phyloP scores from a whole-genome alignment of 1,284 basidiomycete species.

The Cutaneotrichosporon spelunceum region DNA sequence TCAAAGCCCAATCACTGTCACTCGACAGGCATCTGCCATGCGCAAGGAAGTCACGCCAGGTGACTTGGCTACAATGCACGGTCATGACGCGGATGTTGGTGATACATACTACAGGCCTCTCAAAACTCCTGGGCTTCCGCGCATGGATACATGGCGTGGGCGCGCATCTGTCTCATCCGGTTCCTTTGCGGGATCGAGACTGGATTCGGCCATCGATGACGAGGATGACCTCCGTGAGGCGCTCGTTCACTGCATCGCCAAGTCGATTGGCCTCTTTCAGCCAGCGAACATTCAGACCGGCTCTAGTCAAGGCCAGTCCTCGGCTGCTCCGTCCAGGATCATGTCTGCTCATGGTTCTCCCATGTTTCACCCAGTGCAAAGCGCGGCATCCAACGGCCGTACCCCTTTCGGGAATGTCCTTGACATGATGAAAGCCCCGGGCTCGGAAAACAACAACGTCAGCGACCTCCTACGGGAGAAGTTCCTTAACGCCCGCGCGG shows the following conservation, averaged over 20 bases:
- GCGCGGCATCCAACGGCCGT: constrained; percentile 53
- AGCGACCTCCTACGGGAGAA: constrained; percentile 53
- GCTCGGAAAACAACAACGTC: constrained; percentile 57
- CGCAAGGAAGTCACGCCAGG: constrained; percentile 54
- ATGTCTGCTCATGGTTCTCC: constrained; percentile 47
- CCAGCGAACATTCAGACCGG: constrained; percentile 55
- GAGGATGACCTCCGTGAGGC: constrained; percentile 78
- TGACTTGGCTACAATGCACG: constrained; percentile 55
- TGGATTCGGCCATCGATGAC: constrained; percentile 27
- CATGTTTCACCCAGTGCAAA: constrained; percentile 36
- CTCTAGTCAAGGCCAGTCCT: constrained; percentile 5
- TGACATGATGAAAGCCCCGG: constrained; percentile 58
- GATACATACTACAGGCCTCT: constrained; percentile 45
- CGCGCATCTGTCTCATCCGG: not conserved
- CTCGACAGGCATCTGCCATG: constrained; percentile 37
- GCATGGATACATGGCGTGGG: constrained; percentile 41
- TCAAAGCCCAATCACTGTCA: constrained; percentile 26
- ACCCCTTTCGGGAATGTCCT: constrained; percentile 81
- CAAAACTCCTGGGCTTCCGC: constrained; percentile 45
- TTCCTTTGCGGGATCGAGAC: not conserved
- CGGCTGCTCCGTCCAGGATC: constrained; percentile 31
- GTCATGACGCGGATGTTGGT: constrained; percentile 32
- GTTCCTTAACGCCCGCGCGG: constrained; percentile 72
- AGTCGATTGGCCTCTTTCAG: constrained; percentile 93
- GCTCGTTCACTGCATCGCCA: constrained; percentile 95